phyloP scores from a whole-genome alignment of 495 filamentous ascomycete genomes.

The Penicillium simplicissimum region DNA sequence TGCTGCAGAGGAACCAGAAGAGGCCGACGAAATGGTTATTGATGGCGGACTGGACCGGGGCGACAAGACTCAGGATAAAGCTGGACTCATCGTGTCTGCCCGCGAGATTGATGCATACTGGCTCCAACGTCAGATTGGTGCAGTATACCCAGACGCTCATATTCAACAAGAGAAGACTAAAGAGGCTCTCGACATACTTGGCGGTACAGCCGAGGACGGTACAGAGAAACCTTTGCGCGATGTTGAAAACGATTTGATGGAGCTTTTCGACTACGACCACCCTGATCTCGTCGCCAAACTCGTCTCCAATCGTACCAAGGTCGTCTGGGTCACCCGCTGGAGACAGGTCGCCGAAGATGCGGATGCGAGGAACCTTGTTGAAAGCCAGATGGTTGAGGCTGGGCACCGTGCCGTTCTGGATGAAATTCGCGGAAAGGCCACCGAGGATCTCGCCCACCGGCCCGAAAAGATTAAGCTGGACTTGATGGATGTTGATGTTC shows the following conservation, averaged over 20 bases:
- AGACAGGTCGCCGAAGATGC: constrained; percentile 79
- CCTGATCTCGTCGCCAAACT: constrained; percentile 90
- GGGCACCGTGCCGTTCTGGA: constrained; percentile 86
- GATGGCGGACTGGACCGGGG: constrained; percentile 56
- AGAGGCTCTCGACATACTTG: constrained; percentile 76
- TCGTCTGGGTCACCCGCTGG: constrained; percentile 93
- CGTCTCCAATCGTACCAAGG: constrained; percentile 86
- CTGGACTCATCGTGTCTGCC: constrained; percentile 62
- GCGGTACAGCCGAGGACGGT: constrained; percentile 72
- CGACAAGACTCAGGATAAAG: constrained; percentile 51
- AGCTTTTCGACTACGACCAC: constrained; percentile 95
- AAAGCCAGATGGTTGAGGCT: constrained; percentile 84
- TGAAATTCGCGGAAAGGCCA: constrained; percentile 70
- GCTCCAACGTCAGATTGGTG: constrained; percentile 90
- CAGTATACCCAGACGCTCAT: constrained; percentile 85
- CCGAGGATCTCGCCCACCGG: constrained; percentile 53
- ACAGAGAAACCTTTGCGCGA: constrained; percentile 83
- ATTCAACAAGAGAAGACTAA: constrained; percentile 85
- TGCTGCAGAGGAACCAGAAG: constrained; percentile 49
- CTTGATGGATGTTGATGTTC: constrained; percentile 87
- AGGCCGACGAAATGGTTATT: constrained; percentile 75
- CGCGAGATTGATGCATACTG: constrained; percentile 96
- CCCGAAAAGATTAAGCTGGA: constrained; percentile 77
- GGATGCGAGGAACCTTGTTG: constrained; percentile 73
- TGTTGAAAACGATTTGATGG: constrained; percentile 97